Conservation (phyloP, 176 grass and related monocot species). For the Urochloa ruziziensis region DNA sequence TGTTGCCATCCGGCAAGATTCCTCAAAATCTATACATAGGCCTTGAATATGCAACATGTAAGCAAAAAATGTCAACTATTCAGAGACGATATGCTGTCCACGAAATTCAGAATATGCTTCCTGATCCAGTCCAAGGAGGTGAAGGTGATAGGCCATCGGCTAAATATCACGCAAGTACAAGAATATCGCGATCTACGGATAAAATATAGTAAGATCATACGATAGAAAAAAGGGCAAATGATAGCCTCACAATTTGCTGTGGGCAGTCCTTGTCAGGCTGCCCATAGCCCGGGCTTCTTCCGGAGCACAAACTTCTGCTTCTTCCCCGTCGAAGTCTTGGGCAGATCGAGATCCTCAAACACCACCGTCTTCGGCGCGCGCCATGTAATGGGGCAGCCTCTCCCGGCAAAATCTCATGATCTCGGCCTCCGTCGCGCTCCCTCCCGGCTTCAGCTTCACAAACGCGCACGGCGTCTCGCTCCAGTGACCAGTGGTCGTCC, state of each 20-base stretch:
- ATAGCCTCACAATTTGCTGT: too few relatives aligned
- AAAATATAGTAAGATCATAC: too few relatives aligned
- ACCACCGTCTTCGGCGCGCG: conserved; percentile 52
- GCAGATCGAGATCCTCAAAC: conserved; percentile 51
- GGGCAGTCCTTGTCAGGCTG: not conserved
- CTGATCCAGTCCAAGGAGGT: not conserved
- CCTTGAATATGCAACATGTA: not conserved
- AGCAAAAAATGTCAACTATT: not conserved
- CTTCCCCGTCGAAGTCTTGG: conserved; percentile 67
- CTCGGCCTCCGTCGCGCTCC: not conserved
- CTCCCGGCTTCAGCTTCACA: conserved; percentile 43
- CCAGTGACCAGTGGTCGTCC: conserved; percentile 37
- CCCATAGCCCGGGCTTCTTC: conserved; percentile 58
- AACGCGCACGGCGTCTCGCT: conserved; percentile 55
- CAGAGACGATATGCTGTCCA: not conserved
- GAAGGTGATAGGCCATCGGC: not conserved
- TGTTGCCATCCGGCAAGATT: too few relatives aligned
- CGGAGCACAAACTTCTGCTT: conserved; percentile 54
- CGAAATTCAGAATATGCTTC: not conserved
- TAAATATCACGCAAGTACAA: not conserved
- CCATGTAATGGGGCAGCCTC: conserved; percentile 49
- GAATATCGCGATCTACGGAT: not conserved
- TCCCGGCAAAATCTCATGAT: conserved; percentile 48
- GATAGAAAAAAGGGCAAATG: too few relatives aligned
- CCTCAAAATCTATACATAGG: too few relatives aligned